These are phyloP conservation scores for Erysimum cheiri DNA, from an alignment of 441 rosid genomes.

Conservation along the genomic window DNA sequence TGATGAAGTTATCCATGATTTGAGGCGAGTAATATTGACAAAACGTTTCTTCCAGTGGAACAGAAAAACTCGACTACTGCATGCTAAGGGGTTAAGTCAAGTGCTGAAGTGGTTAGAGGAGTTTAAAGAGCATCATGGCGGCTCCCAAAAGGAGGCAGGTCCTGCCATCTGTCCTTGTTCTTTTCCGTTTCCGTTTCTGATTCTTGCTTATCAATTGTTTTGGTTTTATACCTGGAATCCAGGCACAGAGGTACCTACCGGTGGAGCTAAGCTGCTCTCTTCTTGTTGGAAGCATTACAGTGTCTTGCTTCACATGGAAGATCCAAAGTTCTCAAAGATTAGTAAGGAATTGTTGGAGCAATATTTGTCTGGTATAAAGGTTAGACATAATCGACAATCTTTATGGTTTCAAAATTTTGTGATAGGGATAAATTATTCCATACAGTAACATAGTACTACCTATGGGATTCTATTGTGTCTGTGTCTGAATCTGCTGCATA, in stretches of 20 bases:
- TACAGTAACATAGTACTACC: neutral
- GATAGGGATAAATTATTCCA: conserved; percentile 7
- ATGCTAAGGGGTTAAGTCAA: conserved; percentile 79
- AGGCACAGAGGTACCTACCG: conserved; percentile 48
- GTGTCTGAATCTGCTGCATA: conserved; percentile 16
- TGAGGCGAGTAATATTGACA: conserved; percentile 25
- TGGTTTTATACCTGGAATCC: conserved; percentile 41
- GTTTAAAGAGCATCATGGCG: conserved; percentile 55
- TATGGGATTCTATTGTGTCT: conserved; percentile 3
- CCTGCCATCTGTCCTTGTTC: conserved; percentile 40
- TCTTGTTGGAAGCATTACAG: conserved; percentile 95
- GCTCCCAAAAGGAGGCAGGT: conserved; percentile 75
- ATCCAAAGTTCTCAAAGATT: conserved; percentile 59
- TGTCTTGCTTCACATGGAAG: conserved; percentile 77
- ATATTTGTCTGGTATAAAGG: conserved; percentile 88
- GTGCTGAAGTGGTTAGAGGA: conserved; percentile 86
- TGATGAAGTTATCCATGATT: conserved; percentile 24
- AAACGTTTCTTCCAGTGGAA: conserved; percentile 66
- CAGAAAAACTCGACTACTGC: conserved; percentile 77
- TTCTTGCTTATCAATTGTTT: conserved; percentile 36
- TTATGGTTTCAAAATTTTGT: conserved; percentile 13
- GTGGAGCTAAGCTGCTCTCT: conserved; percentile 67
- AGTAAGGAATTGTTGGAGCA: conserved; percentile 73
- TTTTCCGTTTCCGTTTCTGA: conserved; percentile 33
- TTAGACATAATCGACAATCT: conserved; percentile 41